Evolutionary conservation across 495 filamentous ascomycete genomes (phyloP).

Genomic region (Lasiosphaeriaceae sp.): DNA sequence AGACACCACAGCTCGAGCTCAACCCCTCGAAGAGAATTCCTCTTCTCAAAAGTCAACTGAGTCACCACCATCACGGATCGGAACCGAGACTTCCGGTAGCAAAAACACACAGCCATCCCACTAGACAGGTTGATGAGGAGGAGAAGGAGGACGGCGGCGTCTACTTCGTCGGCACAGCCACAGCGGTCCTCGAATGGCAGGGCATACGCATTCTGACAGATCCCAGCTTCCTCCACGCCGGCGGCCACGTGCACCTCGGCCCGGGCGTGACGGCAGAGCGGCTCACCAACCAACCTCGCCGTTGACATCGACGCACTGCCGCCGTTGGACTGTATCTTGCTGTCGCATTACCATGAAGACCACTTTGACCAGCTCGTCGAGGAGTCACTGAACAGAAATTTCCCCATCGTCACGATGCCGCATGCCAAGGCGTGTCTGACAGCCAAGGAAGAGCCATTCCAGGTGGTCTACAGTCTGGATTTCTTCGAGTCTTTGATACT

Average conservation of each 20-base stretch:
- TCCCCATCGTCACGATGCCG: slow-evolving; percentile 63
- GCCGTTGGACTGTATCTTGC: slow-evolving; percentile 54
- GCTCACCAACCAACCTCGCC: slow-evolving; percentile 57
- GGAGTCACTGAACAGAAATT: slow-evolving; percentile 48
- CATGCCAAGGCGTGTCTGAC: slow-evolving; percentile 56
- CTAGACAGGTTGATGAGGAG: not conserved
- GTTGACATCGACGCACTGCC: slow-evolving; percentile 61
- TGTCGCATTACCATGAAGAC: slow-evolving; percentile 66
- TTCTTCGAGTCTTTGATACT: slow-evolving; percentile 53
- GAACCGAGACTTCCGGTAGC: no score
- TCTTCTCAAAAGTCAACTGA: no score
- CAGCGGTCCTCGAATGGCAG: slow-evolving; percentile 61
- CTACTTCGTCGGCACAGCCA: slow-evolving; percentile 64
- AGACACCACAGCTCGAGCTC: no score
- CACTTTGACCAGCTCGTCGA: slow-evolving; percentile 65
- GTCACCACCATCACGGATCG: no score
- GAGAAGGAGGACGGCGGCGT: slow-evolving; percentile 23
- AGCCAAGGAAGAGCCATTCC: slow-evolving; percentile 48
- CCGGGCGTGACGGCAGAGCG: slow-evolving; percentile 55
- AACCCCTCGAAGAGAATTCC: no score
- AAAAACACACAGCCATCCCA: not conserved
- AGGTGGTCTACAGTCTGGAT: slow-evolving; percentile 49
- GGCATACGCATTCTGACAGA: slow-evolving; percentile 64
- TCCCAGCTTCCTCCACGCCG: slow-evolving; percentile 67
- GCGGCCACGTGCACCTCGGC: slow-evolving; percentile 65